Percentiles rank a stretch among this genome's conserved stretches.
phyloP scores from a whole-genome alignment of 495 filamentous ascomycete species.

The Pseudoneurospora amorphoporcata region DNA sequence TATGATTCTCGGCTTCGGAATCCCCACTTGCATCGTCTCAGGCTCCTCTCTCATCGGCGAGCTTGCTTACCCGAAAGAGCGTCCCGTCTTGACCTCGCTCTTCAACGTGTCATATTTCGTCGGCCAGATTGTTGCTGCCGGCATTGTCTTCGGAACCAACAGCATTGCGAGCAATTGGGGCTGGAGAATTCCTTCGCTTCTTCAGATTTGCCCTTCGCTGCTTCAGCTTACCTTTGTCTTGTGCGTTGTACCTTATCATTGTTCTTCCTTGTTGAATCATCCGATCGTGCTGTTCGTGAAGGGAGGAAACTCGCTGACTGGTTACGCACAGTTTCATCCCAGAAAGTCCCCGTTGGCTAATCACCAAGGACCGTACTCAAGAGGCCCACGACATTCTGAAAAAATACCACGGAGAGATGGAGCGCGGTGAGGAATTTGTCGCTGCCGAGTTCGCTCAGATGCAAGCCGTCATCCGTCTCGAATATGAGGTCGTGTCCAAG shows the following conservation, averaged over 20 bases:
- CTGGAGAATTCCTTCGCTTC: constrained; percentile 55
- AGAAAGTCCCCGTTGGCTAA: constrained; percentile 50
- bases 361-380: constrained; percentile 47
- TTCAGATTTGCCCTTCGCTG: constrained; percentile 46
- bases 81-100: constrained; percentile 53
- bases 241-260: constrained; percentile 8
- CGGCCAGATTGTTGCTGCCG: constrained; percentile 52
- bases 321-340: constrained; percentile 36
- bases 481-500: constrained; percentile 40
- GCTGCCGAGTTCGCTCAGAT: constrained; percentile 54
- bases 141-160: constrained; percentile 50
- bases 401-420: constrained; percentile 54
- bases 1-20: constrained; percentile 54
- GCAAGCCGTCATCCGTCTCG: constrained; percentile 45
- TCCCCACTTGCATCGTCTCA: constrained; percentile 54
- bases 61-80: constrained; percentile 55
- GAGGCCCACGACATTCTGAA: constrained; percentile 47
- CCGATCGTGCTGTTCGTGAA: not conserved
- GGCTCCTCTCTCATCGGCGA: constrained; percentile 57
- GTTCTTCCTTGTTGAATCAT: not conserved
- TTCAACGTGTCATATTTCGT: constrained; percentile 60
- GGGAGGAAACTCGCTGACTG: not conserved
- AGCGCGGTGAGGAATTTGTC: constrained; percentile 44
- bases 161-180: constrained; percentile 46
- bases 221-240: constrained; percentile 46